Percentiles rank a stretch among this genome's conserved stretches.
These are phyloP conservation scores for Metschnikowia amazonensis DNA, from an alignment of 805 yeast species.

Conservation along the genomic window DNA sequence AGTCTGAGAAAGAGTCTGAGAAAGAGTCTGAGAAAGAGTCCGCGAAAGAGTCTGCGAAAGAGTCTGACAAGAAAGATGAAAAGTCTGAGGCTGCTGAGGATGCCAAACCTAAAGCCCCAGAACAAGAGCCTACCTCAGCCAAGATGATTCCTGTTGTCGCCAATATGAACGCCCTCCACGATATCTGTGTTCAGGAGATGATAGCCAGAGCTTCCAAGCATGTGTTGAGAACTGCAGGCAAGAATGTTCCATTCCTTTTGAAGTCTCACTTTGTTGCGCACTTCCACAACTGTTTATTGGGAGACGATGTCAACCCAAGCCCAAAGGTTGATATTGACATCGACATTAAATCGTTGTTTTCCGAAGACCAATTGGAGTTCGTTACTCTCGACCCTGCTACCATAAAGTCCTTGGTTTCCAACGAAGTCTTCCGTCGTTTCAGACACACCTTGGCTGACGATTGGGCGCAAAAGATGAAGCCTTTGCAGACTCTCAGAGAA, in stretches of 20 bases:
- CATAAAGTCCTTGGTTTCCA: constrained; percentile 43
- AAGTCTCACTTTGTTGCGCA: constrained; percentile 62
- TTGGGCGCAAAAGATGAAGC: constrained; percentile 43
- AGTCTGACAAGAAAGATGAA: no score
- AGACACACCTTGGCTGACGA: constrained; percentile 51
- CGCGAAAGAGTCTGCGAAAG: constrained; percentile 3
- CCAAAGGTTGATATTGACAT: constrained; percentile 45
- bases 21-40: neutral
- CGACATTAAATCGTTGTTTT: constrained; percentile 37
- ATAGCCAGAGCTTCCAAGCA: constrained; percentile 79
- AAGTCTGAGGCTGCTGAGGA: constrained; percentile 5
- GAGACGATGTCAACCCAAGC: constrained; percentile 38
- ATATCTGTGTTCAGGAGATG: constrained; percentile 60
- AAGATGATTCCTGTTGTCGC: constrained; percentile 42
- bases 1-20: neutral
- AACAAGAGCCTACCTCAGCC: constrained; percentile 30
- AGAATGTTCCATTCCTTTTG: constrained; percentile 47
- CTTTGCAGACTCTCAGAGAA: constrained; percentile 58
- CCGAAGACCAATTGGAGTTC: constrained; percentile 40
- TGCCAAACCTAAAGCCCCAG: constrained; percentile 20
- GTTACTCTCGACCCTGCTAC: constrained; percentile 43
- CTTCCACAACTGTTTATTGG: constrained; percentile 68
- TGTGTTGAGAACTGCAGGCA: constrained; percentile 50
- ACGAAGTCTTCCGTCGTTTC: constrained; percentile 59
- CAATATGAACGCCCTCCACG: constrained; percentile 45